phyloP scores from a whole-genome alignment of 352 stramenopile species.

The Phytopythium montanum region DNA sequence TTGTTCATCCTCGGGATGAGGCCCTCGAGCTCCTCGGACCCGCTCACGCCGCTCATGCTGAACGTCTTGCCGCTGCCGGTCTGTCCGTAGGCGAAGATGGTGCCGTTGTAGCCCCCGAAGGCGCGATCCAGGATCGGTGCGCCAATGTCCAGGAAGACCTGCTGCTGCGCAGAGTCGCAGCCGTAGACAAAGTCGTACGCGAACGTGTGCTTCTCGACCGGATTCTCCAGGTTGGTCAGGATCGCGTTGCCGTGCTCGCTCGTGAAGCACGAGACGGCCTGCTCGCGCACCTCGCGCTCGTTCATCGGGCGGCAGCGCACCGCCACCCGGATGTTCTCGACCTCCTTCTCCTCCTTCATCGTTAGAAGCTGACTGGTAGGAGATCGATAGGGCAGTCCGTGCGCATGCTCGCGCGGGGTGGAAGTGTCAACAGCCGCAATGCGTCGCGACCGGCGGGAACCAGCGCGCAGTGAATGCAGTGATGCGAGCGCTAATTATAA shows the following conservation, averaged over 20 bases:
- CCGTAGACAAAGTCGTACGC: constrained; percentile 89
- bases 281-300: constrained; percentile 77
- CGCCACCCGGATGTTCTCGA: constrained; percentile 90
- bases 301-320: constrained; percentile 92
- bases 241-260: constrained; percentile 69
- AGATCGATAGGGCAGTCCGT: not conserved
- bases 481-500: not conserved
- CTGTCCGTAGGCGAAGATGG: constrained; percentile 89
- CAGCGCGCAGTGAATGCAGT: not conserved
- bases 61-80: constrained; percentile 88
- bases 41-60: constrained; percentile 81
- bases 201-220: constrained; percentile 78
- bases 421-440: not conserved
- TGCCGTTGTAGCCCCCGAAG: constrained; percentile 87
- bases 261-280: constrained; percentile 69
- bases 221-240: constrained; percentile 82
- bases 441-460: not conserved
- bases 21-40: constrained; percentile 59
- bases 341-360: constrained; percentile 83
- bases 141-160: constrained; percentile 80
- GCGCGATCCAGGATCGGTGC: constrained; percentile 73
- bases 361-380: not conserved
- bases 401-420: not conserved
- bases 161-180: constrained; percentile 64
- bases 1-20: constrained; percentile 92